A percentile compares a stretch with the other conserved stretches of the same genome.
Evolutionary conservation across 208 protist species (phyloP).

Genomic region (Crithidia mellificae): DNA sequence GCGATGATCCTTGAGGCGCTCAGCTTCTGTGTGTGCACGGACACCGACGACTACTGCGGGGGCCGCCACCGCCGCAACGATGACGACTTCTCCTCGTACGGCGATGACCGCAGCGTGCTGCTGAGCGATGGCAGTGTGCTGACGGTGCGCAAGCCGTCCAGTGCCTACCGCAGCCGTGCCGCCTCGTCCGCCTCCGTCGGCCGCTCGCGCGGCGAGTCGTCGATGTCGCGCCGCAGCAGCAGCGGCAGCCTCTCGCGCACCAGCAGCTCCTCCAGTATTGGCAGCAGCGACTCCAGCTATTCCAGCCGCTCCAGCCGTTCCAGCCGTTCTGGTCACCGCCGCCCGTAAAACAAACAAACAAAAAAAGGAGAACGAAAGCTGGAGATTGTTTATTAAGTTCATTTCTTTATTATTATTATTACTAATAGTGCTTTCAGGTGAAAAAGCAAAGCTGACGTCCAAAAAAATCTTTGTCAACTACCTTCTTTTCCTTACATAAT

Average conservation of each 20-base stretch:
- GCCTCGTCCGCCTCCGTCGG: neutral
- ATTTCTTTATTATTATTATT: too few relatives aligned
- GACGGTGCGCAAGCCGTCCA: neutral
- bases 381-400: too few relatives aligned
- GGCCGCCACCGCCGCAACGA: neutral
- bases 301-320: neutral
- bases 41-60: constrained; percentile 17
- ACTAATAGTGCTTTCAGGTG: too few relatives aligned
- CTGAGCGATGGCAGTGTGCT: constrained; percentile 3
- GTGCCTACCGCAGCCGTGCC: neutral
- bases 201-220: constrained; percentile 1
- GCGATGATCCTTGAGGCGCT: neutral
- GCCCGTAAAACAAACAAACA: neutral
- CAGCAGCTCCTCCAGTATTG: neutral
- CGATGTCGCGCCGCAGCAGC: constrained; percentile 10
- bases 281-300: neutral
- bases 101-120: neutral
- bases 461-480: too few relatives aligned
- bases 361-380: neutral
- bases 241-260: neutral
- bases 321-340: constrained; percentile 1
- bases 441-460: too few relatives aligned
- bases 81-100: too few relatives aligned
- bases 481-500: neutral
- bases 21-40: constrained; percentile 19